Conservation (phyloP, 2,329 filamentous ascomycete genomes). For the Exophiala xenobiotica region DNA sequence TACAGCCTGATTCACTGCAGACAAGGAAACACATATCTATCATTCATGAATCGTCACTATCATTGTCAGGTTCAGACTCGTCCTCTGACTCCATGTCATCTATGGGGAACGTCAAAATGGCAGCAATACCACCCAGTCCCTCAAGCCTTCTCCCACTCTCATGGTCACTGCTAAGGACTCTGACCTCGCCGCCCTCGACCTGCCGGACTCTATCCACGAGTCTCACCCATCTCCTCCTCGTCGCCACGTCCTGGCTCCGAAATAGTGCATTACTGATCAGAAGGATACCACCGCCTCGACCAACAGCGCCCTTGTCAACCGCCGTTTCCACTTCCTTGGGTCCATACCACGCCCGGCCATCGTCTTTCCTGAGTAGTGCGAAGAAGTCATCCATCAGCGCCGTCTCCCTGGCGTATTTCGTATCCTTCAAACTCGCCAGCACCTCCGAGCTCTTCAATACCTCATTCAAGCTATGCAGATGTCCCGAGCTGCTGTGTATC, state of each 20-base stretch:
- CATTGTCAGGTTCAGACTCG: constrained; percentile 38
- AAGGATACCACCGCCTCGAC: constrained; percentile 77
- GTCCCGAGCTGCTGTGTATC: constrained; percentile 80
- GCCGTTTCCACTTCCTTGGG: constrained; percentile 77
- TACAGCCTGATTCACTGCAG: no score
- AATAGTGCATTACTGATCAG: constrained; percentile 88
- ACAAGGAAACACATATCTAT: not conserved
- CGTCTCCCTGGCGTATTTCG: constrained; percentile 83
- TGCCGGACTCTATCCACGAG: constrained; percentile 86
- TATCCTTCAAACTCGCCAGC: constrained; percentile 73
- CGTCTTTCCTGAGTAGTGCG: constrained; percentile 74
- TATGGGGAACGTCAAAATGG: constrained; percentile 85
- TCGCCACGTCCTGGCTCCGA: constrained; percentile 73
- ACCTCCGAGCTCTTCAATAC: constrained; percentile 81
- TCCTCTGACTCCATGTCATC: constrained; percentile 73
- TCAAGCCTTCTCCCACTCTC: constrained; percentile 87
- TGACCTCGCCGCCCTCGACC: constrained; percentile 76
- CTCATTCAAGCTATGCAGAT: constrained; percentile 84
- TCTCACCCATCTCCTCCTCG: constrained; percentile 75
- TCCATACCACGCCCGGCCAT: constrained; percentile 89
- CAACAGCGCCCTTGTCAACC: constrained; percentile 83
- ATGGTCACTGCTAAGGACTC: constrained; percentile 88
- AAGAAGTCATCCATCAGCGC: constrained; percentile 81
- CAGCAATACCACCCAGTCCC: constrained; percentile 81
- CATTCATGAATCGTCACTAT: constrained; percentile 17